Evolutionary conservation across 495 filamentous ascomycete species (phyloP).

Genomic region (Gamarada debralockiae): DNA sequence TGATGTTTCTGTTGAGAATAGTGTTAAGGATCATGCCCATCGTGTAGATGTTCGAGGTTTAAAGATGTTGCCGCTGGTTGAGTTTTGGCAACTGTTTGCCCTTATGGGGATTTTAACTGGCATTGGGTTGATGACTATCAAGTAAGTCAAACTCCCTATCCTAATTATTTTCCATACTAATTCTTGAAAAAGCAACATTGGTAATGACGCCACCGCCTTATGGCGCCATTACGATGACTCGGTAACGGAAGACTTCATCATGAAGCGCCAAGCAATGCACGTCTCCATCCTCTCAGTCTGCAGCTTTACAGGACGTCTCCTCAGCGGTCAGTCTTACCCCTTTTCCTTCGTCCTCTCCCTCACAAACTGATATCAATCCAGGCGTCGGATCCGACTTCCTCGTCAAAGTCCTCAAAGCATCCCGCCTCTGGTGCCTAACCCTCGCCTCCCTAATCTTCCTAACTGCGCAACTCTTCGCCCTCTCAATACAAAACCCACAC

Average conservation of each 20-base stretch:
- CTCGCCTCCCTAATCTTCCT: conserved; percentile 74
- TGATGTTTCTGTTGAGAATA: conserved; percentile 20
- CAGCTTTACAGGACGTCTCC: conserved; percentile 77
- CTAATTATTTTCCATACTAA: background rate
- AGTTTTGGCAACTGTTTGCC: conserved; percentile 88
- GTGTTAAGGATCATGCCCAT: conserved; percentile 55
- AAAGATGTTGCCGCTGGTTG: conserved; percentile 65
- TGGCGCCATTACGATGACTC: conserved; percentile 81
- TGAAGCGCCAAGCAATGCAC: conserved; percentile 81
- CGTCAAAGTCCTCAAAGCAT: conserved; percentile 71
- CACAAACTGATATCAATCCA: too few relatives aligned
- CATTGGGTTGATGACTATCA: conserved; percentile 97
- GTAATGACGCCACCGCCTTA: conserved; percentile 74
- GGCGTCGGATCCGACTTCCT: conserved; percentile 89
- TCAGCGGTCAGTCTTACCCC: conserved; percentile 51
- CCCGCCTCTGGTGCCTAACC: conserved; percentile 86
- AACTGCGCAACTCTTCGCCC: conserved; percentile 72
- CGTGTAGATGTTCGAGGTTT: conserved; percentile 88
- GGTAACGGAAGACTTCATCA: conserved; percentile 69
- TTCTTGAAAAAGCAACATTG: conserved; percentile 71
- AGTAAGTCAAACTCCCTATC: conserved; percentile 53
- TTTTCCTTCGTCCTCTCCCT: too few relatives aligned
- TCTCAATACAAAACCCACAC: conserved; percentile 77
- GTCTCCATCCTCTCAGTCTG: conserved; percentile 87
- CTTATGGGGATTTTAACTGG: conserved; percentile 87